Evolutionary conservation across 441 rosid species (phyloP), one percentile per base, ranked within the genome.

Genomic region (Daphne laureola): DNA sequence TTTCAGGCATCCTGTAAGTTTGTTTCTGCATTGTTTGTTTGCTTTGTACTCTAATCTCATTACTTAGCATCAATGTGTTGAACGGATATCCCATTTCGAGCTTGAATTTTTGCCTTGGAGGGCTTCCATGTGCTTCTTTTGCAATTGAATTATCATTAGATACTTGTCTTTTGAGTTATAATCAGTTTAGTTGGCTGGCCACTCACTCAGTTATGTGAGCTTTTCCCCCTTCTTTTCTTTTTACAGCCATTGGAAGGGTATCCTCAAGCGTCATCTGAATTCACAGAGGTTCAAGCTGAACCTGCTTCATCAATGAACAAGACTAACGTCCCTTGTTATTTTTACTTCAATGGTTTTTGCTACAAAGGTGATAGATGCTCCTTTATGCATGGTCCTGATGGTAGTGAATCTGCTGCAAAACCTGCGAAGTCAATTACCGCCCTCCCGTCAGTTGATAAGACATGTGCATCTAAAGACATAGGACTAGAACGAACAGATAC

Each of bases 1-100:
- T 46, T 83, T 78, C 65, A 60, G 86, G 17, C 90, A 83, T 68
- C 82, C 86, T 16, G 82, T 80, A 68, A 76, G 81, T 59, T 55
- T 26, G 4, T 59, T 31, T 31, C 9, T 7, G 11, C 38, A 31
- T 31, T 6, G 11, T 1, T 31, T 31, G 38, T 31, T 31, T 31
- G 38, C 11, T 6, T 31, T 31, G 25, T 21, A 21, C 2, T 21
- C 25, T 21, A 2, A 21, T 21, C 38, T 31, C 1, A 1, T 31
- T 0, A 31, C 38, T 31, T 31, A 31, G 38, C 11, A 31, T 31
- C 38, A 5, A 9, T 31, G 11, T 31, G 38, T 31, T 31, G 11
- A 31, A 31, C 11, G 38, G 38, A 11, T 1, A 31, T 31, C 38
- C 38, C 9, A 0, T 31, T 31, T 31, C 38, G 9, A 31, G 1